Evolutionary conservation across 2,329 filamentous ascomycete species (phyloP), one percentile per base, ranked within the genome.

Genomic region (Dryadomyces quercivorus): DNA sequence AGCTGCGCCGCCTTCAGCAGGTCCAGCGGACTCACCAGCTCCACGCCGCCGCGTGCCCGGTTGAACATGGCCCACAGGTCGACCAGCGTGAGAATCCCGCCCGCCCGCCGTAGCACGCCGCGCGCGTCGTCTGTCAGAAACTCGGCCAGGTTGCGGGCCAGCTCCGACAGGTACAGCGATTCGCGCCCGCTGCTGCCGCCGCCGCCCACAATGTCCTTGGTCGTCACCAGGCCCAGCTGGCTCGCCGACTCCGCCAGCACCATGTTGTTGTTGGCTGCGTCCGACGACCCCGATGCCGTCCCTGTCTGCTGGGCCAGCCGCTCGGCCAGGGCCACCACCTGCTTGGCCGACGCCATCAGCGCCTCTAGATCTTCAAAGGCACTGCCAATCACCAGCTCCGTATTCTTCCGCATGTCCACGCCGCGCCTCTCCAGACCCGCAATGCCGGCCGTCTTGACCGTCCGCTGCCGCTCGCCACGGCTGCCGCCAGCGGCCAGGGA

Each of bases 21-120:
- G 64, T 98, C 93, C 18, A 82, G 75, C 0, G 93, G 93, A 60
- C 88, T 95, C 51, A 97, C 87, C 16, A 98, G 80, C 67, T 98
- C 93, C 16, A 98, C 92, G 8, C 92, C 93, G 52, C 92, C 92
- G 53, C 92, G 81, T 34, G 88, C 89, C 38, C 92, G 82, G 68
- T 98, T 98, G 73, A 97, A 97, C 59, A 94, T 82, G 31, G 90
- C 88, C 90, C 90, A 96, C 0, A 95, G 75, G 64, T 96, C 91
- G 13, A 95, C 89, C 1, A 96, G 75, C 42, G 82, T 92, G 66
- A 95, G 87, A 61, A 95, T 93, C 1, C 91, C 91, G 5, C 90
- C 91, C 50, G 91, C 86, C 58, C 81, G 83, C 55, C 82, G 82
- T 21, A 95, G 72, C 1, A 95, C 78, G 0, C 88, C 88, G 54